phyloP scores from a whole-genome alignment of 805 yeast genomes.

The Candida tammaniensis region DNA sequence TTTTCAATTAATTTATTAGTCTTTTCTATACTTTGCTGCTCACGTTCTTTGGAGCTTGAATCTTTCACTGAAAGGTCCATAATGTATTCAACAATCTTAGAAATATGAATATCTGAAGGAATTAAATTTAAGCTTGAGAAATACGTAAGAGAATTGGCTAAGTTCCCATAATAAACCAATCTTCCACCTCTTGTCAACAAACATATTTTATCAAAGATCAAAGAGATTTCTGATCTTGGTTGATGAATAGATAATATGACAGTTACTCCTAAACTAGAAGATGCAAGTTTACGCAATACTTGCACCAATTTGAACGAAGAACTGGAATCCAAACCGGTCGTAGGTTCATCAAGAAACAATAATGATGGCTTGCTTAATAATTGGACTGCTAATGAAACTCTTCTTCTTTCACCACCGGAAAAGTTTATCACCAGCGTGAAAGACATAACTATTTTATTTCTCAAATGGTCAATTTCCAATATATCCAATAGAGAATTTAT shows the following conservation, averaged over 20 bases:
- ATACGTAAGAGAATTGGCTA: slow-evolving; percentile 44
- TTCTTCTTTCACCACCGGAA: slow-evolving; percentile 82
- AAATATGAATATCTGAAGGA: slow-evolving; percentile 4
- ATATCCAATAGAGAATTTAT: slow-evolving; percentile 62
- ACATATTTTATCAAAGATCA: slow-evolving; percentile 64
- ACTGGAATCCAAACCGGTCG: slow-evolving; percentile 81
- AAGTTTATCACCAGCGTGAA: slow-evolving; percentile 41
- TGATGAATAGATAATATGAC: slow-evolving; percentile 78
- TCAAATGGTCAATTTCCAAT: slow-evolving; percentile 64
- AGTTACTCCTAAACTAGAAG: slow-evolving; percentile 59
- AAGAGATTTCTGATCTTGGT: slow-evolving; percentile 75
- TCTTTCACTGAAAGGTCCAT: slow-evolving; percentile 39
- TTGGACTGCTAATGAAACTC: slow-evolving; percentile 77
- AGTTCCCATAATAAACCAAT: slow-evolving; percentile 44
- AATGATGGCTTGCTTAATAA: slow-evolving; percentile 73
- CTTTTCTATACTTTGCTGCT: slow-evolving; percentile 20
- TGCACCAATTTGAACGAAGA: slow-evolving; percentile 65
- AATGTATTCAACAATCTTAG: slow-evolving; percentile 28
- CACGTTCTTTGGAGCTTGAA: slow-evolving; percentile 23
- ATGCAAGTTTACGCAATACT: slow-evolving; percentile 50
- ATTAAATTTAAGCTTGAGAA: slow-evolving; percentile 34
- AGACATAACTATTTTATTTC: slow-evolving; percentile 54
- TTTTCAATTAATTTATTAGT: slow-evolving; percentile 22
- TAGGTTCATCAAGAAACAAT: slow-evolving; percentile 81
- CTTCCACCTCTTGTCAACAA: slow-evolving; percentile 61